Conservation (phyloP, 208 protist genomes). For the Leishmania mexicana region DNA sequence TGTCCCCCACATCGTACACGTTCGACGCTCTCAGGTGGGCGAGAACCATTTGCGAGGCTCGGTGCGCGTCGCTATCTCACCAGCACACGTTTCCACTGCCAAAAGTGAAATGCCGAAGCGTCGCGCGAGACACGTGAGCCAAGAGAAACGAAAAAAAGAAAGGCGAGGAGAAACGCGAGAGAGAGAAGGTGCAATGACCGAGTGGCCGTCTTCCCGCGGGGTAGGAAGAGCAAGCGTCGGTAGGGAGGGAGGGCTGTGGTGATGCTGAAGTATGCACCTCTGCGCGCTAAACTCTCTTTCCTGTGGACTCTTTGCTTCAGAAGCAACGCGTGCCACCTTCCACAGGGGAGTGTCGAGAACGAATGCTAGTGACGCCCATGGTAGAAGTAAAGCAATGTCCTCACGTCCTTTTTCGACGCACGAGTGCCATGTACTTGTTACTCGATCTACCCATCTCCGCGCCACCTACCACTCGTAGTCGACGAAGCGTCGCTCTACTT, state of each 20-base stretch:
- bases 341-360: no score
- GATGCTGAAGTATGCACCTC: neutral
- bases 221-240: neutral
- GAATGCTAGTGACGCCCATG: neutral
- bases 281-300: neutral
- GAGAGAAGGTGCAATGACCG: neutral
- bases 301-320: neutral
- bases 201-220: neutral
- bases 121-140: neutral
- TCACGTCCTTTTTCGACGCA: neutral
- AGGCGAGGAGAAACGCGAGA: neutral
- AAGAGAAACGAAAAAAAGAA: neutral
- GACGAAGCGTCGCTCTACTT: neutral
- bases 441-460: no score
- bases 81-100: neutral
- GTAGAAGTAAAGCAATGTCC: neutral
- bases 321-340: neutral
- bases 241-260: neutral
- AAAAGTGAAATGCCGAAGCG: neutral
- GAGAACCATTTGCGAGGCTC: slow-evolving; percentile 20
- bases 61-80: no score
- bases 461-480: neutral
- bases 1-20: slow-evolving; percentile 13
- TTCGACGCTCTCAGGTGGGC: slow-evolving; percentile 18
- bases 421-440: neutral